A percentile compares a stretch with the other conserved stretches of the same genome.
Evolutionary conservation across 192 early-diverging fungal genomes (phyloP).

Genomic region (Chytriomyces confervae): DNA sequence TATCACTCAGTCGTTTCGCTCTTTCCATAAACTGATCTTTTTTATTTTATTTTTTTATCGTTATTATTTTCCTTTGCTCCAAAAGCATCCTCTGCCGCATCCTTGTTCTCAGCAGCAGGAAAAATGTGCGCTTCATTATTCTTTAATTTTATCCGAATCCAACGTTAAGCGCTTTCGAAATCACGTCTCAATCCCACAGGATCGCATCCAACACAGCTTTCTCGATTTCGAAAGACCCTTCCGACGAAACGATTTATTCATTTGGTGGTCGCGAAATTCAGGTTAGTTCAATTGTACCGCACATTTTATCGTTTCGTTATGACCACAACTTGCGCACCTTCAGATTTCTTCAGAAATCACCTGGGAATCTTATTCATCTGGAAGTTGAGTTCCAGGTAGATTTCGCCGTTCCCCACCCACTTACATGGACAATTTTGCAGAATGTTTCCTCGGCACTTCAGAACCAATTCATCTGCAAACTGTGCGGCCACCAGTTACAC

Average conservation of each 20-base stretch:
- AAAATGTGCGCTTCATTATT: slow-evolving; percentile 1
- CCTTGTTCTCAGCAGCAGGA: background rate
- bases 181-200: background rate
- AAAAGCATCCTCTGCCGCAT: background rate
- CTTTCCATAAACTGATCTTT: no score
- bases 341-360: slow-evolving; percentile 20
- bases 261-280: slow-evolving; percentile 23
- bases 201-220: background rate
- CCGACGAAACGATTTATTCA: slow-evolving; percentile 18
- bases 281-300: background rate
- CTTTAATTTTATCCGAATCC: no score
- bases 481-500: background rate
- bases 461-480: background rate
- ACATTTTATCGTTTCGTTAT: background rate
- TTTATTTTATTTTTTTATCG: no score
- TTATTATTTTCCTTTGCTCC: no score
- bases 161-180: background rate
- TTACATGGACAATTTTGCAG: background rate
- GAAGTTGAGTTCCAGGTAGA: background rate
- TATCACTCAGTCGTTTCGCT: no score
- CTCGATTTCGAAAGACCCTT: background rate
- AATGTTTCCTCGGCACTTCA: slow-evolving; percentile 7
- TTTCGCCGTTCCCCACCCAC: no score
- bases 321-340: background rate
- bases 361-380: slow-evolving; percentile 16